Evolutionary conservation across 2,329 filamentous ascomycete genomes (phyloP), one percentile per base, ranked within the genome.

Genomic region (Diplodia corticola): DNA sequence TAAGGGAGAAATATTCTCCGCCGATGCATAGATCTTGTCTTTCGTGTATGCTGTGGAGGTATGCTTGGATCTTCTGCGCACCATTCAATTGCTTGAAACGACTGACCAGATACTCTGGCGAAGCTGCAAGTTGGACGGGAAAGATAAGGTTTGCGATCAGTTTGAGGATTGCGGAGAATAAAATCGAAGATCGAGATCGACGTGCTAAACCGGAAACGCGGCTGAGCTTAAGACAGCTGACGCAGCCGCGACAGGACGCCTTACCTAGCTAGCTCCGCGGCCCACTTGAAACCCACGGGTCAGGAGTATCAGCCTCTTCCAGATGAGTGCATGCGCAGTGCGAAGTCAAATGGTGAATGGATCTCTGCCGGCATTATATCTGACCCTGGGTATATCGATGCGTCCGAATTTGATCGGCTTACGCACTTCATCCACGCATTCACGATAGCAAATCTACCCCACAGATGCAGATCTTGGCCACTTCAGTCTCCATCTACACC

Each of bases 141-240:
- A 12, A 20, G 49, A 28, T 53, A 53, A 28, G 28, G 15, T 30
- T 30, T 26, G 35, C 26, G 54, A 28, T 48, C 24, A 6, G 12
- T 22, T 24, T 17, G 28, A 22, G 24, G 10, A 4, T 48, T 60
- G 17, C 26, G 17, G 22, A 13, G n/a, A 22, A 40, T 33, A 48
- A 49, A 10, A 17, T n/a, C n/a, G n/a, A n/a, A n/a, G n/a, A 40
- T n/a, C 9, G 44, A 5, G 57, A 61, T 61, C 57, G 28, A 15
- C 37, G 9, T 24, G 6, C 57, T 33, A 61, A 61, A 46, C 15
- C 24, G 44, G 22, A 26, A 49, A 35, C 20, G 10, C 17, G 57
- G 28, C 48, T 48, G 44, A 33, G 55, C 55, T 46, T 49, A 24
- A 28, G 57, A 54, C n/a, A 37, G 57, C 57, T 49, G 35, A 61